Base-by-base conservation (phyloP, 495 filamentous ascomycete genomes). In the Pyronema omphalodes region DNA sequence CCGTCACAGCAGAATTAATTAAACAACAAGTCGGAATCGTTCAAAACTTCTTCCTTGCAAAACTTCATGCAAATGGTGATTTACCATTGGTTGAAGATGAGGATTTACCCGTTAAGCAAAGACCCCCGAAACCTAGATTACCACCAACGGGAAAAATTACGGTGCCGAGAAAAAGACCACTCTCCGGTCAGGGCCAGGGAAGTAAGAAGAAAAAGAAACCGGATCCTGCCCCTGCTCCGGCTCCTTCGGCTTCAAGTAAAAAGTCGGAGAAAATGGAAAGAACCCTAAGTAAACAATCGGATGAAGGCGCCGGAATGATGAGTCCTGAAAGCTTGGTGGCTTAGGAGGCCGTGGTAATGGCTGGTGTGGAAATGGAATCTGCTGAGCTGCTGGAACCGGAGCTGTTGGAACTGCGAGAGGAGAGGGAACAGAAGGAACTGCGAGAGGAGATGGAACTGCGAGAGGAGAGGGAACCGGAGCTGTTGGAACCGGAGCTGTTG, bases 61-160 rank as follows among this genome's bases (percentile, higher is more conserved):
- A 93, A 65, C 70, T 99, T 44, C 80, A 84, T 60, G 78, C 84
- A 44, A 85, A 86, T 65, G 94, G 89, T 64, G 83, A 89, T 62
- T 76, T 87, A 63, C 80, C 84, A 35, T 73, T 96, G 56, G 71
- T 93, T 43, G 91, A 99, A 72, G 91, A 99, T 67, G 88, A 96
- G 60, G 89, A 96, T 58, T 70, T 99, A 19, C 93, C 93, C 29
- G 73, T 76, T 34, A 96, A 96, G 67, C 88, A 95, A 68, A 74
- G 89, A 43, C 79, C 82, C 54, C 85, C 88, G n/a, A 85, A 86
- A 60, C 88, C 91, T n/a, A 74, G 91, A 57, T 77, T 99, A 15
- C 88, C 88, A 53, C 86, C 89, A 40, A 94, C 84, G 17, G 91
- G 91, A 55, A 96, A 96, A 73, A 99, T 99, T 52, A 76, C 82